phyloP scores from a whole-genome alignment of 2,329 filamentous ascomycete species.

The Sclerotiophoma versabilis region DNA sequence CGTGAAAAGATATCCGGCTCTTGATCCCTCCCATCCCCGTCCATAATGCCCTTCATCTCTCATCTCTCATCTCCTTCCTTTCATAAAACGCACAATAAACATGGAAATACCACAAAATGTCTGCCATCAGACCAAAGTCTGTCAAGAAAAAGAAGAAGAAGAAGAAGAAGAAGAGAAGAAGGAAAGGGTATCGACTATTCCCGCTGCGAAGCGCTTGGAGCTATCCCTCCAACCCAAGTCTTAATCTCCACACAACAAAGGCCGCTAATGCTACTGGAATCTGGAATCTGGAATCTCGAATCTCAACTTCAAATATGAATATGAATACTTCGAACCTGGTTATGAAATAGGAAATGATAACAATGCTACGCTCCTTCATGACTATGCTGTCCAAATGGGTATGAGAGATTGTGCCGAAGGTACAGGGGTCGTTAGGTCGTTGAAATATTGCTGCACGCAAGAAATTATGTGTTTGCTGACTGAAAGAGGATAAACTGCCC shows the following conservation, averaged over 20 bases:
- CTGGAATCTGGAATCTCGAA: no score
- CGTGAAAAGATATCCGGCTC: slow-evolving; percentile 14
- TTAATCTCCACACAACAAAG: slow-evolving; percentile 25
- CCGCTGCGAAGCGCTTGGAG: slow-evolving; percentile 42
- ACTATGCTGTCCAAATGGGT: slow-evolving; percentile 11
- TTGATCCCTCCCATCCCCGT: slow-evolving; percentile 5
- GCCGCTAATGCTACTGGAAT: slow-evolving; percentile 23
- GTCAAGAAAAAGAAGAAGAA: no score
- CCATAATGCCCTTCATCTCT: slow-evolving; percentile 15
- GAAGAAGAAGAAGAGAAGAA: slow-evolving; percentile 14
- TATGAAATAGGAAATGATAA: slow-evolving; percentile 4
- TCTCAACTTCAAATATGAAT: no score
- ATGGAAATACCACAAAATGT: slow-evolving; percentile 12
- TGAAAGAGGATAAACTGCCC: background rate
- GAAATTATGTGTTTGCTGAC: background rate
- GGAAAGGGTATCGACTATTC: slow-evolving; percentile 45
- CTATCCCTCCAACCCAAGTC: slow-evolving; percentile 21
- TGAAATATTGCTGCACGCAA: slow-evolving; percentile 21
- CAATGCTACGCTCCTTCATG: slow-evolving; percentile 10
- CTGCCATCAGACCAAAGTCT: slow-evolving; percentile 6
- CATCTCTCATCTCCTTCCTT: slow-evolving; percentile 12
- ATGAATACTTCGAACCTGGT: no score
- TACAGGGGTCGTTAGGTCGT: slow-evolving; percentile 42
- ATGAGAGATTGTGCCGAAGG: slow-evolving; percentile 33
- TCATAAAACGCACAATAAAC: background rate